Evolutionary conservation across 202 grass and related monocot species (phyloP).

Genomic region (Setaria viridis): DNA sequence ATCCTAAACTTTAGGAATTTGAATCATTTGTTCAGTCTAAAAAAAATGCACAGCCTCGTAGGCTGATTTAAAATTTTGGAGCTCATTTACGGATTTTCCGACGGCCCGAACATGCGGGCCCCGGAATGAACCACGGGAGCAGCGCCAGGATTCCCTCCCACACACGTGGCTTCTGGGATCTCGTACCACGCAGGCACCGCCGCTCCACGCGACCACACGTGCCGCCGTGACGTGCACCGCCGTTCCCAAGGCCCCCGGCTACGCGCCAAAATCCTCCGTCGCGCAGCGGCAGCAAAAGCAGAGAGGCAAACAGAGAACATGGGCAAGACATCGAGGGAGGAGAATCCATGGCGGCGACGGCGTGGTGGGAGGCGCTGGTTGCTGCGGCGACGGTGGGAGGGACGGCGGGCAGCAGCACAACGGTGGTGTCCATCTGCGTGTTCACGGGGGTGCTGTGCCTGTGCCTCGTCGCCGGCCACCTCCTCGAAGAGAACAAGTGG

Average conservation of each 20-base stretch:
- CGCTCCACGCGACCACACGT: constrained; percentile 16
- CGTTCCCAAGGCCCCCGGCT: background rate
- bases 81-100: too few species aligned
- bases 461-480: constrained; percentile 76
- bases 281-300: constrained; percentile 8
- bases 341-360: constrained; percentile 5
- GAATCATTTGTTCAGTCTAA: too few species aligned
- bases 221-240: background rate
- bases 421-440: constrained; percentile 78
- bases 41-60: too few species aligned
- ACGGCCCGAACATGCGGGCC: background rate
- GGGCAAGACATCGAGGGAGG: background rate
- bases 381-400: background rate
- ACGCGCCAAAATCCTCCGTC: constrained; percentile 27
- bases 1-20: too few species aligned
- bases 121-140: background rate
- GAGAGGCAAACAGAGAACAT: background rate
- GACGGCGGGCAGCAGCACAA: constrained; percentile 37
- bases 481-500: constrained; percentile 83
- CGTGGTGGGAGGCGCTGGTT: background rate
- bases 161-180: constrained; percentile 10
- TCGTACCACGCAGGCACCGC: background rate
- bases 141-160: background rate
- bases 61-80: too few species aligned
- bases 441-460: constrained; percentile 78